Base-by-base conservation (phyloP, 2,329 filamentous ascomycete genomes). In the Trichoderma sp. region DNA sequence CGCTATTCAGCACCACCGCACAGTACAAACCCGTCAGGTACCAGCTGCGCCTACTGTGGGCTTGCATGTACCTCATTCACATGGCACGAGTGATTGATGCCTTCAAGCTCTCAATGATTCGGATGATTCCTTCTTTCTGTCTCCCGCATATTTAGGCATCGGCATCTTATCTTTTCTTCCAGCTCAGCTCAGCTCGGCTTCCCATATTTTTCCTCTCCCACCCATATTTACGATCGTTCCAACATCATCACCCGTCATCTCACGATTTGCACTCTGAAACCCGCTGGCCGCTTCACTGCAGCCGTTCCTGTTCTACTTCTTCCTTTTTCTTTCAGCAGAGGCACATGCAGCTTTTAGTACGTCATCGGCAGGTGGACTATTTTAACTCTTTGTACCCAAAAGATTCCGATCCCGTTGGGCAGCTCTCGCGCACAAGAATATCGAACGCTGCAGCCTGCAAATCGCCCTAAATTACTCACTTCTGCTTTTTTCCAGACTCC, bases 321-420 rank as follows among this genome's bases (percentile, higher is more conserved):
- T n/a, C n/a, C n/a, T 20, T n/a, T 39, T 53, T n/a, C 39, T 43
- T 55, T 36, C 34, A 63, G 57, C 58, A 70, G 57, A 70, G 43
- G 57, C 59, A 70, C 50, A 70, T 55, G 68, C 68, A 63, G 68
- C 68, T 70, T 57, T 64, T 70, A 70, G 61, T 64, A 64, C 68
- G 68, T 64, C 68, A 64, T 63, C 34, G 32, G 47, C 59, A 26
- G 68, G 59, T 32, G 32, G 59, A 59, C 59, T 30, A 70, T 53
- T 61, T 53, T 36, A 43, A 32, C 23, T 34, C 55, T 70, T 57
- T 26, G n/a, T 58, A 57, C 68, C 68, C 43, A 39, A 70, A 57
- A 64, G 55, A 6, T n/a, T 36, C 47, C 32, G 20, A 23, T 23
- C 12, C 4, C 47, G 43, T 57, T 70, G 68, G 68, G 47, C 68